phyloP scores from a whole-genome alignment of 208 protist species.

The Trypanosoma mega region DNA sequence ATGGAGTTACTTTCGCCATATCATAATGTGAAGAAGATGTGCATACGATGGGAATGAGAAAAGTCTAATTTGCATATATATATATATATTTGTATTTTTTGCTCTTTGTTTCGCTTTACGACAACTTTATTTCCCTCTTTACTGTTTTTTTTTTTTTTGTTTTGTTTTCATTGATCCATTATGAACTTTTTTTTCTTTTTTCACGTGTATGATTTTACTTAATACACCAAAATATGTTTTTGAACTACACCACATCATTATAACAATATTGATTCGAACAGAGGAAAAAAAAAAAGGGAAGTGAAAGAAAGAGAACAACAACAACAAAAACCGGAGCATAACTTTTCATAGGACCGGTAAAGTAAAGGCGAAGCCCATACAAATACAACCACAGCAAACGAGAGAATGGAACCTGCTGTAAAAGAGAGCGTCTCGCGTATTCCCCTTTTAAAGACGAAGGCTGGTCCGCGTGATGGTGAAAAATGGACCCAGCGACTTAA shows the following conservation, averaged over 20 bases:
- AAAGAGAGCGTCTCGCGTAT: constrained; percentile 94
- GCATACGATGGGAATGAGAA: too few relatives aligned
- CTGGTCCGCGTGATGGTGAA: constrained; percentile 94
- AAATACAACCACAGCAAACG: neutral
- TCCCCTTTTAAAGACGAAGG: constrained; percentile 93
- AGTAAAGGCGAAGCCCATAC: neutral
- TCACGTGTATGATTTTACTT: neutral
- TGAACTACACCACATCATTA: too few relatives aligned
- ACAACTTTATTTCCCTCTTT: neutral
- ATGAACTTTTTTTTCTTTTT: neutral
- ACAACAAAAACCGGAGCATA: too few relatives aligned
- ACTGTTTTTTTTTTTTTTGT: constrained; percentile 6
- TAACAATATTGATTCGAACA: too few relatives aligned
- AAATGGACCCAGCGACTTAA: constrained; percentile 96
- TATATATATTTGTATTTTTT: neutral
- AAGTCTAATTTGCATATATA: neutral
- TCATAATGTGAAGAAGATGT: too few relatives aligned
- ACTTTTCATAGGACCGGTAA: neutral
- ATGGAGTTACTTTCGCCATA: too few relatives aligned
- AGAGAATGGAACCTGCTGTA: constrained; percentile 69
- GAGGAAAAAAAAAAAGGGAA: too few relatives aligned
- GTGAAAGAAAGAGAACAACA: too few relatives aligned
- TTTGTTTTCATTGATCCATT: neutral
- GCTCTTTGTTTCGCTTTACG: neutral
- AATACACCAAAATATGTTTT: too few relatives aligned